phyloP scores from a whole-genome alignment of 2,329 filamentous ascomycete species.

The Botrytis hyacinthi region DNA sequence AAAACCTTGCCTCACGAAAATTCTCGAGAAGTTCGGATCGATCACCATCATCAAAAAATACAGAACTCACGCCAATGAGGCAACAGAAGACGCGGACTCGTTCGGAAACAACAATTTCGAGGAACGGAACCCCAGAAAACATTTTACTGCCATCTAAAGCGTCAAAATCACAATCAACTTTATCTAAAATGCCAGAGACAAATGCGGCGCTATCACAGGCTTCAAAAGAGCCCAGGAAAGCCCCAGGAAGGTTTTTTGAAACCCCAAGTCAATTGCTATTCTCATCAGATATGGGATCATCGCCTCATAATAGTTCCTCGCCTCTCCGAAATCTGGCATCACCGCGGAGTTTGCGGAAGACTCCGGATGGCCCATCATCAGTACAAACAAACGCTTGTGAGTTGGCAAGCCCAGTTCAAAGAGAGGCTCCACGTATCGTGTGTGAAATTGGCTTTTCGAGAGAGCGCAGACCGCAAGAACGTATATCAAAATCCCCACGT shows the following conservation, averaged over 20 bases:
- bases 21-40: background rate
- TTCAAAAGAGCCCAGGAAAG: background rate
- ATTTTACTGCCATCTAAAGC: background rate
- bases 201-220: background rate
- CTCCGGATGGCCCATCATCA: background rate
- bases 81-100: background rate
- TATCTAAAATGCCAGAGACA: background rate
- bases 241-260: constrained; percentile 16
- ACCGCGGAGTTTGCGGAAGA: background rate
- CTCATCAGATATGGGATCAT: background rate
- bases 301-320: background rate
- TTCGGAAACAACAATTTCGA: background rate
- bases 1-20: background rate
- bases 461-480: background rate
- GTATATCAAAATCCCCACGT: background rate
- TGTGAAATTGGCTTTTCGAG: background rate
- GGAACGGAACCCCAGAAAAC: background rate
- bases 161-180: background rate
- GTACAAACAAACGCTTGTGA: background rate
- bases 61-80: background rate
- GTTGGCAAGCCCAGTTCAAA: background rate
- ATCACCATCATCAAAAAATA: background rate
- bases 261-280: constrained; percentile 13
- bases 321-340: background rate
- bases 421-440: background rate